These are phyloP conservation scores for Haplosporangium sp. DNA, from an alignment of 371 early-diverging fungal species.

Conservation along the genomic window DNA sequence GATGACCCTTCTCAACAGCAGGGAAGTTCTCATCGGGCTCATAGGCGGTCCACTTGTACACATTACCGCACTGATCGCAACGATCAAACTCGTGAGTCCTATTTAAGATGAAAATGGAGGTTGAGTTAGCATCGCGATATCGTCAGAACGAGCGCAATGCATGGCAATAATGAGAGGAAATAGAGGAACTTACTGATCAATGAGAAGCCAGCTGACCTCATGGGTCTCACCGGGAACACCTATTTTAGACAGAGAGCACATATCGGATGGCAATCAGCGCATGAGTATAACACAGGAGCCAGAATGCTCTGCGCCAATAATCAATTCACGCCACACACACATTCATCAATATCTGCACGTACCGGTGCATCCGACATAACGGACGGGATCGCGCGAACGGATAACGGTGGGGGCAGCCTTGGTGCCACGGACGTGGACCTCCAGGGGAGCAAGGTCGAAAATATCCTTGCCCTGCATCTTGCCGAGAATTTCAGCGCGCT, in stretches of 20 bases:
- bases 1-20: constrained; percentile 29
- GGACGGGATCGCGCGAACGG: constrained; percentile 82
- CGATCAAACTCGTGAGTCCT: constrained; percentile 86
- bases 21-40: constrained; percentile 56
- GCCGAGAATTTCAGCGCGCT: constrained; percentile 90
- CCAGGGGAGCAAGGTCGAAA: constrained; percentile 88
- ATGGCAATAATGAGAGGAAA: neutral
- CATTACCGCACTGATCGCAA: constrained; percentile 96
- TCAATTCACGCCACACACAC: neutral
- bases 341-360: constrained; percentile 27
- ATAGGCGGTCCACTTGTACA: constrained; percentile 66
- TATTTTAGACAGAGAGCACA: constrained; percentile 13
- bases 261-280: constrained; percentile 2
- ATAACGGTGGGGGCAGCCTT: constrained; percentile 88
- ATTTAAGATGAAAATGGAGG: constrained; percentile 84
- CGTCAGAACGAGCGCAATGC: neutral
- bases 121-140: neutral
- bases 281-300: neutral
- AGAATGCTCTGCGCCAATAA: neutral
- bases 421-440: constrained; percentile 84
- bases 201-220: constrained; percentile 50
- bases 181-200: constrained; percentile 36
- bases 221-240: constrained; percentile 54
- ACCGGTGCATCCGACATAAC: constrained; percentile 96
- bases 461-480: constrained; percentile 89